Evolutionary conservation across 495 filamentous ascomycete species (phyloP).

Genomic region (Penicillium paradoxum): DNA sequence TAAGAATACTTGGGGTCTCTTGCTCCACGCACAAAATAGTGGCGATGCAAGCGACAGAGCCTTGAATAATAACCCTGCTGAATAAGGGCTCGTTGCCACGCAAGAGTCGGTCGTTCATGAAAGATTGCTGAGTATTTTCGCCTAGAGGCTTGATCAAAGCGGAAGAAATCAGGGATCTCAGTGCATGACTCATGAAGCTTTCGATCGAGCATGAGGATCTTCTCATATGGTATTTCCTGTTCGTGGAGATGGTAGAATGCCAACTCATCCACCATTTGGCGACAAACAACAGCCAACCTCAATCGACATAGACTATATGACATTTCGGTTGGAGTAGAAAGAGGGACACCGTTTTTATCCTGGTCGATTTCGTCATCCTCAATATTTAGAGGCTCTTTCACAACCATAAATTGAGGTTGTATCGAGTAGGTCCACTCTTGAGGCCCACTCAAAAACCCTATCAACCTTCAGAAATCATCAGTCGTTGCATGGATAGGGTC

Average conservation of each 20-base stretch:
- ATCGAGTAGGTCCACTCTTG: constrained; percentile 48
- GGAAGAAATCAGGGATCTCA: constrained; percentile 30
- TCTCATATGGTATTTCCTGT: constrained; percentile 31
- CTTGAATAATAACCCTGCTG: constrained; percentile 41
- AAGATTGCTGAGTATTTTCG: constrained; percentile 32
- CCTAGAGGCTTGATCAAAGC: constrained; percentile 30
- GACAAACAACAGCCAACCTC: constrained; percentile 36
- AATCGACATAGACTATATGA: constrained; percentile 42
- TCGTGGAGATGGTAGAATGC: constrained; percentile 27
- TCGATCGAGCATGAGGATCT: constrained; percentile 32
- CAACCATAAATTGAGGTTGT: constrained; percentile 40
- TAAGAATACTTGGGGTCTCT: constrained; percentile 40
- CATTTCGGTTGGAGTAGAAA: constrained; percentile 35
- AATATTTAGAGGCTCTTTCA: constrained; percentile 33
- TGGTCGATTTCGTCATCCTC: constrained; percentile 23
- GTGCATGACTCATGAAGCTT: constrained; percentile 28
- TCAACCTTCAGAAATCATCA: constrained; percentile 22
- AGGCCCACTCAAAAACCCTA: constrained; percentile 40
- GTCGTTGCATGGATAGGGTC: constrained; percentile 8
- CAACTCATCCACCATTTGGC: constrained; percentile 37
- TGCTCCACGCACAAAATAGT: constrained; percentile 37
- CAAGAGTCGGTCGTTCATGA: constrained; percentile 30
- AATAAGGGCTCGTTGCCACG: constrained; percentile 37
- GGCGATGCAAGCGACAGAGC: constrained; percentile 40
- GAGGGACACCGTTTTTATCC: background rate